Evolutionary conservation across 2,329 filamentous ascomycete species (phyloP).

Genomic region (Leptographium wingfieldii): DNA sequence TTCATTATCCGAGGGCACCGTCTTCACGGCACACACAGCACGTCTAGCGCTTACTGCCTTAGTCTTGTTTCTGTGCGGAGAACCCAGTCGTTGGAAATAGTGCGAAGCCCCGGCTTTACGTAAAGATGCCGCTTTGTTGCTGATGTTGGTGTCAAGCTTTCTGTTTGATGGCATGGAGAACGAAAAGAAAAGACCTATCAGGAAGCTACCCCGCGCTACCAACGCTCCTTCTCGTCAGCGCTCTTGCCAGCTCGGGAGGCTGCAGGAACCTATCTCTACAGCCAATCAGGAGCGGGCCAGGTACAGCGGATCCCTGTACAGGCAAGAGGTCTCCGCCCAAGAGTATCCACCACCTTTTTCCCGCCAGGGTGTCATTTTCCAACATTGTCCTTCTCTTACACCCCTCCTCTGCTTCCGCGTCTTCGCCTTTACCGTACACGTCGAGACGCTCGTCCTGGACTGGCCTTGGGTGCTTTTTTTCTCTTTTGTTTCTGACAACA

Average conservation of each 20-base stretch:
- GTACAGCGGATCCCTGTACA: not conserved
- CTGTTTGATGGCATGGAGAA: not conserved
- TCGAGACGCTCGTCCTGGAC: not conserved
- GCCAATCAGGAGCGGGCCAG: not conserved
- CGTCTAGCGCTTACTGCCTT: not conserved
- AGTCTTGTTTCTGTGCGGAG: too few species aligned
- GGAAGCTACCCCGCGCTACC: not conserved
- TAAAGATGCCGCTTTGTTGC: too few species aligned
- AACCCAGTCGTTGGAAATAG: too few species aligned
- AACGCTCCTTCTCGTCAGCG: not conserved
- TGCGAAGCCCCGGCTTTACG: too few species aligned
- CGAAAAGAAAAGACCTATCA: not conserved
- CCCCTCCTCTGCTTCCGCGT: not conserved
- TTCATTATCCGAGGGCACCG: too few species aligned
- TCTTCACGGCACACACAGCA: not conserved
- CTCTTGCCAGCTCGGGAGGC: not conserved
- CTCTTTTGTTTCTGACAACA: not conserved
- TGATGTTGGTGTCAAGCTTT: too few species aligned
- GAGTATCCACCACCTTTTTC: not conserved
- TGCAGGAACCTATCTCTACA: not conserved
- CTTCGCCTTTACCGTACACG: not conserved
- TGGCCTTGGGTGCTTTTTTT: not conserved
- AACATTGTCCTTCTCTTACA: not conserved
- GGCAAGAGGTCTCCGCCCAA: too few species aligned
- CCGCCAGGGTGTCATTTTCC: slow-evolving; percentile 1